Conservation (phyloP, 371 early-diverging fungal genomes). For the Batrachochytrium dendrobatidis region DNA sequence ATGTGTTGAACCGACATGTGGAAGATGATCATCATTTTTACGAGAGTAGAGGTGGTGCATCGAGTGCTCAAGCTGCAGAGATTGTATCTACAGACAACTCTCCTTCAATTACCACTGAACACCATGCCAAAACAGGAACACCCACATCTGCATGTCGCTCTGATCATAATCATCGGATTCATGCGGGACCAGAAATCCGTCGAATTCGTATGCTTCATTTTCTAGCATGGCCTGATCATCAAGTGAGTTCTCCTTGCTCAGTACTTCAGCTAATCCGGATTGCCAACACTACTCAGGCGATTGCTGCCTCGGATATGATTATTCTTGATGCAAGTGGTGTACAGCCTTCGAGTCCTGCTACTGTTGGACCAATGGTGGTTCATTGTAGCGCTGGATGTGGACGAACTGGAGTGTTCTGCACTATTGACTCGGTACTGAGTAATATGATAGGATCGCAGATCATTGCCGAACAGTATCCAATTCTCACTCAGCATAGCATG, state of each 20-base stretch:
- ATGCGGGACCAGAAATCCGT: slow-evolving; percentile 3
- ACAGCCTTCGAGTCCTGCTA: slow-evolving; percentile 1
- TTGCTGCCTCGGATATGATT: slow-evolving; percentile 6
- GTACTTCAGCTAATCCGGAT: slow-evolving; percentile 56
- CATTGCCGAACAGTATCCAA: too few relatives aligned
- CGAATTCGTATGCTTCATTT: slow-evolving; percentile 64
- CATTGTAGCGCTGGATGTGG: slow-evolving; percentile 99
- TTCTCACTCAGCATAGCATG: neutral
- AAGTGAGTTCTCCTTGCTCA: slow-evolving; percentile 22
- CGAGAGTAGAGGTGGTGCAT: neutral
- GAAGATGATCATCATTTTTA: neutral
- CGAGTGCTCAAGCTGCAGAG: neutral
- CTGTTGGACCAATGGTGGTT: slow-evolving; percentile 69
- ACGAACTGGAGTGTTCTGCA: slow-evolving; percentile 89
- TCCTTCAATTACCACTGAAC: neutral
- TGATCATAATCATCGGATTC: neutral
- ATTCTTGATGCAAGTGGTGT: neutral
- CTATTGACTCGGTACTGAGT: slow-evolving; percentile 62
- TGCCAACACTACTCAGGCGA: slow-evolving; percentile 44
- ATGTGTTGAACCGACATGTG: too few relatives aligned
- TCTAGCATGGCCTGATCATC: slow-evolving; percentile 85
- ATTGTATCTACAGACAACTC: neutral
- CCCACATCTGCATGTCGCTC: neutral
- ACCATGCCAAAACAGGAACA: neutral
- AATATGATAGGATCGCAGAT: too few relatives aligned